Percentiles rank a stretch among this genome's conserved stretches.
Evolutionary conservation across 1,139 yeast species (phyloP).

Genomic region (Yamadazyma kanchanaburiensis): DNA sequence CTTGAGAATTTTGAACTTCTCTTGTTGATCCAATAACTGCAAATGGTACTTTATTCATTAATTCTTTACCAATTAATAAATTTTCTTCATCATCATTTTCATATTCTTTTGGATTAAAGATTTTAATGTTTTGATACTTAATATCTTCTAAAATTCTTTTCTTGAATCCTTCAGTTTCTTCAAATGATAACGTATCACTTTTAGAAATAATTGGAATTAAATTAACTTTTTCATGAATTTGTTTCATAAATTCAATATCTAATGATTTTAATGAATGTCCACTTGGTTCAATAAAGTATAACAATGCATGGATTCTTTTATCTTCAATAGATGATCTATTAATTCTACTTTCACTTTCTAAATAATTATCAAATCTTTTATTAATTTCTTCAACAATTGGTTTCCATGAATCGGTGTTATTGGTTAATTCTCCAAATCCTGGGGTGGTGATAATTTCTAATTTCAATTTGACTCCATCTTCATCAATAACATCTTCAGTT

Average conservation of each 20-base stretch:
- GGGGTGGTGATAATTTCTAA: constrained; percentile 87
- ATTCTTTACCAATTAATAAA: constrained; percentile 57
- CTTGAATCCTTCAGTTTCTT: constrained; percentile 77
- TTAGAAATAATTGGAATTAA: constrained; percentile 94
- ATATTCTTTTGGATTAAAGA: constrained; percentile 76
- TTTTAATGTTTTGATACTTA: constrained; percentile 66
- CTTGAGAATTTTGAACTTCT: constrained; percentile 70
- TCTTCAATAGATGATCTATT: constrained; percentile 73
- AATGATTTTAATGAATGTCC: constrained; percentile 90
- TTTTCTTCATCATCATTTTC: constrained; percentile 89
- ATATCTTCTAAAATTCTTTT: constrained; percentile 74
- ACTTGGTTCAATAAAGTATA: constrained; percentile 94
- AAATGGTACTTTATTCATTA: constrained; percentile 77
- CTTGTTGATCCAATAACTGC: constrained; percentile 92
- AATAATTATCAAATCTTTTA: constrained; percentile 76
- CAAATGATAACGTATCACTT: constrained; percentile 89
- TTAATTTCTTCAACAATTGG: constrained; percentile 92
- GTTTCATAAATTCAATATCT: constrained; percentile 86
- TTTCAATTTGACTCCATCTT: constrained; percentile 86
- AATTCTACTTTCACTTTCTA: constrained; percentile 87
- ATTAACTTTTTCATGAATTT: constrained; percentile 87
- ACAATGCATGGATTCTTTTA: constrained; percentile 80
- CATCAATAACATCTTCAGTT: constrained; percentile 74
- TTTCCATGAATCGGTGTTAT: constrained; percentile 87
- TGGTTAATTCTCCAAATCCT: constrained; percentile 90